Percentiles rank a stretch among this genome's conserved stretches.
These are phyloP conservation scores for Udeniomyces megalosporus DNA, from an alignment of 768 basidiomycete species.

Conservation along the genomic window DNA sequence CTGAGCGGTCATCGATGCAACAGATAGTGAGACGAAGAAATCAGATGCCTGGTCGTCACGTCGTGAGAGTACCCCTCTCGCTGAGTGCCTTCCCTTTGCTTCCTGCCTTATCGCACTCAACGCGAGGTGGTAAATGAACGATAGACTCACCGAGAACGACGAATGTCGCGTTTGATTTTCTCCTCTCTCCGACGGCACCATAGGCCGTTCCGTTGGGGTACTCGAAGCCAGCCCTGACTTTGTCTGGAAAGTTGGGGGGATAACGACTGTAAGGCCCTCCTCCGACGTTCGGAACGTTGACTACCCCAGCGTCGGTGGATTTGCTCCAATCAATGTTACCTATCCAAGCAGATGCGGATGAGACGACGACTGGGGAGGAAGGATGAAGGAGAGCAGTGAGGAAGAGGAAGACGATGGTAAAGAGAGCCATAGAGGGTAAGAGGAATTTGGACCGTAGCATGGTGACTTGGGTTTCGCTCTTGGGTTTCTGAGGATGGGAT, in stretches of 20 bases:
- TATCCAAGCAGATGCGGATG: no score
- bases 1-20: conserved; percentile 19
- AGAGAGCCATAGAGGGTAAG: no score
- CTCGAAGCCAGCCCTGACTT: not conserved
- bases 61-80: not conserved
- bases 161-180: conserved; percentile 62
- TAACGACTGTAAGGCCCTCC: not conserved
- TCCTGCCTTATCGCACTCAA: not conserved
- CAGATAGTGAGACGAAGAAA: not conserved
- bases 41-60: not conserved
- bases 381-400: no score
- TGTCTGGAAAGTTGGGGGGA: not conserved
- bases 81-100: not conserved
- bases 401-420: no score
- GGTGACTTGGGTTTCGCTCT: no score
- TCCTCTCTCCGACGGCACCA: conserved; percentile 17
- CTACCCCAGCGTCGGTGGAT: no score
- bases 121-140: not conserved
- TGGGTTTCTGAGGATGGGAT: no score
- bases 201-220: not conserved
- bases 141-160: conserved; percentile 41
- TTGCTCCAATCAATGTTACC: no score
- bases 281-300: no score
- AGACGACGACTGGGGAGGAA: no score
- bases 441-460: no score